phyloP scores from a whole-genome alignment of 805 yeast genomes.

The Lachancea thermotolerans region DNA sequence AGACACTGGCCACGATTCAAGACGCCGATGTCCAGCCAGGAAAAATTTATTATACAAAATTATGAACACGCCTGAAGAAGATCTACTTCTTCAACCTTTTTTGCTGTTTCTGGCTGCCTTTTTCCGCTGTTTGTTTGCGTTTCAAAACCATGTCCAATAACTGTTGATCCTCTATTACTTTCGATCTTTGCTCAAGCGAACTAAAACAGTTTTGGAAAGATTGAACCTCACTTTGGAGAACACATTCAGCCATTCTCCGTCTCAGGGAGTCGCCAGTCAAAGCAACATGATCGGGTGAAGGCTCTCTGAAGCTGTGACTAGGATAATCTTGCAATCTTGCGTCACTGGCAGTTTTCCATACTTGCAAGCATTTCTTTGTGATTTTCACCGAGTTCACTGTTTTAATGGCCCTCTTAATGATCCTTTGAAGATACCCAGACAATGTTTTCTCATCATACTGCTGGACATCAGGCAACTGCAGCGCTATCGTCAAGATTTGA shows the following conservation, averaged over 20 bases:
- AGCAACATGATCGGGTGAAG: conserved; percentile 12
- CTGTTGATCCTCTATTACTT: conserved; percentile 51
- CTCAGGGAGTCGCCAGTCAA: conserved; percentile 25
- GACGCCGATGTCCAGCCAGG: conserved; percentile 22
- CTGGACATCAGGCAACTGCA: conserved; percentile 23
- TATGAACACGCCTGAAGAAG: conserved; percentile 2
- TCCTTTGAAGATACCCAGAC: conserved; percentile 38
- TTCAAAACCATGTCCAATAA: conserved; percentile 53
- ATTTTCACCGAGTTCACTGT: conserved; percentile 45
- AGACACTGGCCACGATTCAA: conserved; percentile 29
- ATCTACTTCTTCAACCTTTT: conserved; percentile 4
- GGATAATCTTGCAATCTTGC: conserved; percentile 45
- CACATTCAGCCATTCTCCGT: conserved; percentile 45
- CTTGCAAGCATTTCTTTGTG: conserved; percentile 33
- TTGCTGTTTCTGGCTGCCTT: conserved; percentile 28
- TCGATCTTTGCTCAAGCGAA: conserved; percentile 28
- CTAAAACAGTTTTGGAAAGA: conserved; percentile 39
- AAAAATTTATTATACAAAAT: conserved; percentile 17
- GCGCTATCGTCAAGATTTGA: conserved; percentile 42
- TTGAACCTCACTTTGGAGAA: conserved; percentile 48
- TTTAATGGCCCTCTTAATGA: conserved; percentile 55
- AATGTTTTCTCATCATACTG: conserved; percentile 17
- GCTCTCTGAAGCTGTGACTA: conserved; percentile 24
- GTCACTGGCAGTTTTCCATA: conserved; percentile 26
- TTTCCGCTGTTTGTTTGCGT: conserved; percentile 29